phyloP scores from a whole-genome alignment of 352 stramenopile genomes.

The Globisporangium splendens region DNA sequence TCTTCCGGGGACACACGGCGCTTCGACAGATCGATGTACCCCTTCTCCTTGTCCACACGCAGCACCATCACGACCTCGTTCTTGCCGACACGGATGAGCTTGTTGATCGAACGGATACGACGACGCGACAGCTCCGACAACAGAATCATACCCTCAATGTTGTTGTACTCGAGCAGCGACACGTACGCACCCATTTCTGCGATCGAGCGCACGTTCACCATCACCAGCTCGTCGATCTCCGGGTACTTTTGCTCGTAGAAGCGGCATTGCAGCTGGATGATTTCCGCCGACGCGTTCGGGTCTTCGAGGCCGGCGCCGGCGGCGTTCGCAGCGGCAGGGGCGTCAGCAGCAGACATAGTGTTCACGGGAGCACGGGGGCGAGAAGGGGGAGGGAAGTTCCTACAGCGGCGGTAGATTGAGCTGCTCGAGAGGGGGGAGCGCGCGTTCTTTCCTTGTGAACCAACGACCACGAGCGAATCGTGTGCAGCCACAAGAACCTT shows the following conservation, averaged over 20 bases:
- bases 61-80: slow-evolving; percentile 99
- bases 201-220: slow-evolving; percentile 95
- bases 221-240: slow-evolving; percentile 97
- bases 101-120: slow-evolving; percentile 99
- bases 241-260: slow-evolving; percentile 94
- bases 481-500: slow-evolving; percentile 1
- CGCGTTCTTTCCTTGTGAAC: background rate
- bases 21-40: slow-evolving; percentile 99
- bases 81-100: slow-evolving; percentile 99
- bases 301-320: slow-evolving; percentile 36
- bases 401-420: background rate
- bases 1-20: slow-evolving; percentile 98
- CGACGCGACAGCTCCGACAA: slow-evolving; percentile 97
- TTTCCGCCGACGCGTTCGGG: slow-evolving; percentile 49
- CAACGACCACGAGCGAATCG: background rate
- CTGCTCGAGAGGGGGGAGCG: background rate
- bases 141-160: slow-evolving; percentile 99
- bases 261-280: slow-evolving; percentile 80
- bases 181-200: slow-evolving; percentile 99
- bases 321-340: slow-evolving; percentile 6
- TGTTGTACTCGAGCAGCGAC: slow-evolving; percentile 99
- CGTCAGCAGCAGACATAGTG: background rate
- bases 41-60: slow-evolving; percentile 99
- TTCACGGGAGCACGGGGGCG: background rate
- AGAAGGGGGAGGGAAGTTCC: background rate